Percentiles rank a stretch among this genome's conserved stretches.
phyloP scores from a whole-genome alignment of 2,329 filamentous ascomycete species.

The Monosporascus sp. region DNA sequence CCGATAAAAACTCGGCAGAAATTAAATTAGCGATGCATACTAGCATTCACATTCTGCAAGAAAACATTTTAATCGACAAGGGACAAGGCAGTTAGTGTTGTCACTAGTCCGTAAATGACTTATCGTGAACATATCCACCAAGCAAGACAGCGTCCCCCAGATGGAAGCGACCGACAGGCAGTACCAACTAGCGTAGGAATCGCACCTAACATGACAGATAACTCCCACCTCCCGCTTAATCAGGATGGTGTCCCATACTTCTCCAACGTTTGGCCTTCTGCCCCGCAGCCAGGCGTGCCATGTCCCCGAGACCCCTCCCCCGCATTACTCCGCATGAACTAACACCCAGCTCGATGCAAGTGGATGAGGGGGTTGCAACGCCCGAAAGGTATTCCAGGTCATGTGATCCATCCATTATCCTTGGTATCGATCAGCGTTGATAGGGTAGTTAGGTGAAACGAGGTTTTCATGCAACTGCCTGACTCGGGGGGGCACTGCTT shows the following conservation, averaged over 20 bases:
- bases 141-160: neutral
- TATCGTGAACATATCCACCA: neutral
- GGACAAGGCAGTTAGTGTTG: too few relatives aligned
- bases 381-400: neutral
- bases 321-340: neutral
- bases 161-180: too few relatives aligned
- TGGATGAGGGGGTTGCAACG: neutral
- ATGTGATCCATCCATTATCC: neutral
- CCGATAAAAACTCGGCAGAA: too few relatives aligned
- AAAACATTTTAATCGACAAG: too few relatives aligned
- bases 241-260: neutral
- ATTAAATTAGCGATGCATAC: too few relatives aligned
- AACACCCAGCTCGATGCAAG: neutral
- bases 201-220: too few relatives aligned
- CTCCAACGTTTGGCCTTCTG: neutral
- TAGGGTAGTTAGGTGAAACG: neutral
- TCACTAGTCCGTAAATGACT: neutral
- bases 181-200: too few relatives aligned
- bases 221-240: too few relatives aligned
- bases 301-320: neutral
- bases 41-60: too few relatives aligned
- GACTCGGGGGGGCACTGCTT: neutral
- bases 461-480: neutral
- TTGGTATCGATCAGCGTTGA: neutral
- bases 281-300: neutral